phyloP scores from a whole-genome alignment of 2,329 filamentous ascomycete genomes.

The Pyricularia sp. region DNA sequence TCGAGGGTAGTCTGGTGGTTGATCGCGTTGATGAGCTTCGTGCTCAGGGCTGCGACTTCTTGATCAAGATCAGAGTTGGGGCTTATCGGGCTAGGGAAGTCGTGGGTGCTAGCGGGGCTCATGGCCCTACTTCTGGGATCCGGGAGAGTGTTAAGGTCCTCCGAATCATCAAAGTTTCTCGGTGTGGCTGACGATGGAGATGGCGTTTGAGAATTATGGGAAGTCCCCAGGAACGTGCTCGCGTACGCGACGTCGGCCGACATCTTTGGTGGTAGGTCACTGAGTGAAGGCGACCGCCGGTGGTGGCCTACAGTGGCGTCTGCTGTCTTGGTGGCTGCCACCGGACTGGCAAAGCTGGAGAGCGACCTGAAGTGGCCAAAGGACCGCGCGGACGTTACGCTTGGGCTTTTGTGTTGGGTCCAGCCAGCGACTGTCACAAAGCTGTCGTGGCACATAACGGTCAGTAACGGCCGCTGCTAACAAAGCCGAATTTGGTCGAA shows the following conservation, averaged over 20 bases:
- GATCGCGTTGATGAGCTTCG: slow-evolving; percentile 93
- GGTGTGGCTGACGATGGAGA: slow-evolving; percentile 8
- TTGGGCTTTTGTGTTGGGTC: slow-evolving; percentile 28
- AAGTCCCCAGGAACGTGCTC: slow-evolving; percentile 7
- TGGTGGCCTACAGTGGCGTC: slow-evolving; percentile 19
- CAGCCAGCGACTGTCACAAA: slow-evolving; percentile 41
- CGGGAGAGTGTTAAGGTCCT: slow-evolving; percentile 57
- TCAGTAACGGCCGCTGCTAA: slow-evolving; percentile 2
- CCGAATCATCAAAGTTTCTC: slow-evolving; percentile 34
- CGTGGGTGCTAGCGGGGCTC: slow-evolving; percentile 27
- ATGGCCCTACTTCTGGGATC: slow-evolving; percentile 44
- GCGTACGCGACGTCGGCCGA: slow-evolving; percentile 14
- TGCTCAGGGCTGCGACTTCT: slow-evolving; percentile 82
- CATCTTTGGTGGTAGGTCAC: slow-evolving; percentile 22
- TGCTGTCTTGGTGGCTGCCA: slow-evolving; percentile 18
- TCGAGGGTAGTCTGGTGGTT: slow-evolving; percentile 91
- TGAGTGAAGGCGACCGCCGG: slow-evolving; percentile 20
- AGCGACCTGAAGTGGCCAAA: slow-evolving; percentile 38
- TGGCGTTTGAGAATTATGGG: neutral
- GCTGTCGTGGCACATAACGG: slow-evolving; percentile 19
- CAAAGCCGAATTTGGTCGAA: neutral
- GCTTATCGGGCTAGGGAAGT: slow-evolving; percentile 16
- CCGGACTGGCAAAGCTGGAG: slow-evolving; percentile 35
- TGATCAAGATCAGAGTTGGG: slow-evolving; percentile 45
- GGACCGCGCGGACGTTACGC: slow-evolving; percentile 19